Base-by-base conservation (phyloP, 2,329 filamentous ascomycete species). In the Tolypocladium pustulatum region DNA sequence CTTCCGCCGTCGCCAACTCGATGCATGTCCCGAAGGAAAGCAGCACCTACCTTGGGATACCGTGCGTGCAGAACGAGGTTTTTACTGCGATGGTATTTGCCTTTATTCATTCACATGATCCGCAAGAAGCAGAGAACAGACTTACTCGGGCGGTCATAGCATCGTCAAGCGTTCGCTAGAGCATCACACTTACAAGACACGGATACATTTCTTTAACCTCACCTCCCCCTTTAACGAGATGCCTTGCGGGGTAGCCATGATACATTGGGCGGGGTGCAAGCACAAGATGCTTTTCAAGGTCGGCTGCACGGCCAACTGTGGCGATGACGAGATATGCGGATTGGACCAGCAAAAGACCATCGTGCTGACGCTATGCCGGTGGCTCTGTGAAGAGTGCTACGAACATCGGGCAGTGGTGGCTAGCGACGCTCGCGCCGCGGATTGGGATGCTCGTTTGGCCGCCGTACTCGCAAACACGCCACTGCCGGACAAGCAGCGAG, bases 201-300 rank as follows among this genome's bases (percentile, higher is more conserved):
- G n/a, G n/a, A n/a, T 12, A 17, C 43, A 27, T 49, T 8, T 25
- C 6, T 13, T 38, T 13, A 17, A 7, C 6, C 37, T 17, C 13
- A 10, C 10, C 13, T 10, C 37, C 6, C 32, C 32, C 32, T 34
- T 34, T 7, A 13, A 27, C 43, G 13, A 12, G 22, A 71, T 72
- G 69, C 66, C 68, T 30, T 72, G 70, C 62, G 67, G 65, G 56
- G 59, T 70, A 46, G 63, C 62, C 51, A 66, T 69, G 27, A 46
- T 70, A 8, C 60, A 63, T 22, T 69, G 59, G 59, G 56, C 43
- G 6, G 62, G 60, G 55, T 72, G 70, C 57, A n/a, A 52, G 20
- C 69, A 72, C 59, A 62, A 54, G 52, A 61, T 25, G 20, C 61
- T 70, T 22, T 62, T 62, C 61, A 70, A 70, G 57, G 52, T 69